phyloP scores from a whole-genome alignment of 306 rosid species.

The Vigna nakashimae region DNA sequence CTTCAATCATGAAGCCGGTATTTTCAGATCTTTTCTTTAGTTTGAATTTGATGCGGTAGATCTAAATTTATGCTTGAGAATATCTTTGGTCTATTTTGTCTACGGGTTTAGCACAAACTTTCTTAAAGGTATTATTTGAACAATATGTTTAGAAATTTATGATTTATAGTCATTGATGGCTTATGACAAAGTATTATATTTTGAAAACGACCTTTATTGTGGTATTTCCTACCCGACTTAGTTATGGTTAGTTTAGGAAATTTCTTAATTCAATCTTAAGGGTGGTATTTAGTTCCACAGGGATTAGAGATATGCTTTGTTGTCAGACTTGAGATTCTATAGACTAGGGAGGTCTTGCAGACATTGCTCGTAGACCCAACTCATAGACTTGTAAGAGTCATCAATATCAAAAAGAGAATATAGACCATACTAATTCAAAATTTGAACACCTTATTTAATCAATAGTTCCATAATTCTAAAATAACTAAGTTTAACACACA shows the following conservation, averaged over 20 bases:
- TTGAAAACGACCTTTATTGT: not conserved
- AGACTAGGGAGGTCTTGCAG: too few relatives aligned
- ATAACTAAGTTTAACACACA: too few relatives aligned
- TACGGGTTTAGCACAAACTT: conserved; percentile 14
- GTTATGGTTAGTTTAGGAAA: not conserved
- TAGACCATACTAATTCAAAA: too few relatives aligned
- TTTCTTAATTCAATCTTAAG: not conserved
- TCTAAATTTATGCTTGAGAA: conserved; percentile 32
- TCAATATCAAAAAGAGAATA: too few relatives aligned
- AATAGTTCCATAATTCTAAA: too few relatives aligned
- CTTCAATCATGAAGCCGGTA: conserved; percentile 96
- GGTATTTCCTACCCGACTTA: not conserved
- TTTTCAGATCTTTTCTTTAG: conserved; percentile 37
- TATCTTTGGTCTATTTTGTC: conserved; percentile 26
- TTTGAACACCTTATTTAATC: too few relatives aligned
- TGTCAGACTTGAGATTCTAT: too few relatives aligned
- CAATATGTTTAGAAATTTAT: conserved; percentile 8
- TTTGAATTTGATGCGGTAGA: conserved; percentile 28
- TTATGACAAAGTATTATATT: not conserved
- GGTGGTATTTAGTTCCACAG: not conserved
- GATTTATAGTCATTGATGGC: not conserved
- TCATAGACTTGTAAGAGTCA: too few relatives aligned
- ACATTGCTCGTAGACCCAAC: too few relatives aligned
- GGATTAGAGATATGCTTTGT: too few relatives aligned
- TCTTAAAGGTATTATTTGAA: not conserved